Evolutionary conservation across 371 early-diverging fungal species (phyloP), one percentile per base, ranked within the genome.

Genomic region (Blakeslea trispora): DNA sequence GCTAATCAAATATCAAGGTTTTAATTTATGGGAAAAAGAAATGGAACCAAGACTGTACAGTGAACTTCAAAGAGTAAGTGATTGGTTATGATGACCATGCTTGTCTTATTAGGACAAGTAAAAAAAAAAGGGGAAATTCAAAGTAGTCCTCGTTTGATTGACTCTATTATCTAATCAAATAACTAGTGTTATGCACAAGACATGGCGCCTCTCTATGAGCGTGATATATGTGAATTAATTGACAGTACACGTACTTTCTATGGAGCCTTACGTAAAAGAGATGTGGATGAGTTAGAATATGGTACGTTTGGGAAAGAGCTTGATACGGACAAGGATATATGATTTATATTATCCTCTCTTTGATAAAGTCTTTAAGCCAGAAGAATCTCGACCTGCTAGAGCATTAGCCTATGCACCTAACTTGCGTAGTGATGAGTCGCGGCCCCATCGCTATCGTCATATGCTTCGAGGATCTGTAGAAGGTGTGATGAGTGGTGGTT

Each of bases 21-120:
- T 96, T 53, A 81, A 91, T 37, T 63, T 86, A n/a, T 98, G 97
- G 96, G 81, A 95, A 50, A 90, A 91, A 54, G 94, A 93, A 53
- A 84, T 93, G 74, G 96, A 96, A 57, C 83, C 93, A 7, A 72
- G 93, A 24, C 83, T 90, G 55, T 92, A 94, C 68, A 83, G 82
- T 50, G 96, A 96, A 53, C 68, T 97, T 6, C 94, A 91, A 55
- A 83, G 88, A 76, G 91, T 90, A 73, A 55, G 61, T 42, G n/a
- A n/a, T n/a, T n/a, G n/a, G n/a, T n/a, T n/a, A n/a, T n/a, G n/a
- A n/a, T n/a, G n/a, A n/a, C n/a, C n/a, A n/a, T n/a, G n/a, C n/a
- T n/a, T n/a, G n/a, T n/a, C n/a, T n/a, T n/a, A n/a, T n/a, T n/a
- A n/a, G n/a, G n/a, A n/a, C n/a, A n/a, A n/a, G n/a, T n/a, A n/a